Base-by-base conservation (phyloP, 805 yeast genomes). In the Wickerhamomyces pijperi region DNA sequence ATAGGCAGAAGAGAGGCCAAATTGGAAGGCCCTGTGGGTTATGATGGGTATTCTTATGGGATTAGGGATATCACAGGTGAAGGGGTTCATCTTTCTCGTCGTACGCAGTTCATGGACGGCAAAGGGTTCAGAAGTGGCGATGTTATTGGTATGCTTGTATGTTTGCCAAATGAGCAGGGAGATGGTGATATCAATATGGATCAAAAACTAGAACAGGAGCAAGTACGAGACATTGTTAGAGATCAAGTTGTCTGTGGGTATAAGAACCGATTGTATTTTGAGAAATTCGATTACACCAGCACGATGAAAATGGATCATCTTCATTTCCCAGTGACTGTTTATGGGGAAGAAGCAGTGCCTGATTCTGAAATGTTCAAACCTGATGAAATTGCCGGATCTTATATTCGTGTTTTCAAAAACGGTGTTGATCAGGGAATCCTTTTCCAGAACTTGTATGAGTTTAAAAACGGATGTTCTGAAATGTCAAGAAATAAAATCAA, bases 1-100 rank as follows among this genome's bases (percentile, higher is more conserved):
- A 54, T 90, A 29, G 81, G 81, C 0, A 64, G 97, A 38, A 70
- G 86, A 44, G 97, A 90, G 53, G 92, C 95, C 2, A 74, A 86
- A 37, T 59, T 88, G 34, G 97, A 90, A 48, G 95, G 94, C 0
- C 97, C 99, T 0, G 92, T 88, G 5, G 99, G 99, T 3, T 85
- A 75, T 51, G 97, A 92, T 58, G 90, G 87, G 0, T 92, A 87
- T 60, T 90, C 96, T 0, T 90, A 92, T 58, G 97, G 95, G 2
- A 53, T 92, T 3, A 68, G 97, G 42, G 97, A 90, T 59, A 69
- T 71, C 29, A 67, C 70, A 6, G 88, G 94, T 2, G 82, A 83
- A 47, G 74, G 73, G 21, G 68, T 92, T 19, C 94, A 92, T 46
- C 60, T 81, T 34, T 78, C 90, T 42, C 69, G 88, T 36, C 85